Base-by-base conservation (phyloP, 805 yeast species). In the Kuraishia cidri region DNA sequence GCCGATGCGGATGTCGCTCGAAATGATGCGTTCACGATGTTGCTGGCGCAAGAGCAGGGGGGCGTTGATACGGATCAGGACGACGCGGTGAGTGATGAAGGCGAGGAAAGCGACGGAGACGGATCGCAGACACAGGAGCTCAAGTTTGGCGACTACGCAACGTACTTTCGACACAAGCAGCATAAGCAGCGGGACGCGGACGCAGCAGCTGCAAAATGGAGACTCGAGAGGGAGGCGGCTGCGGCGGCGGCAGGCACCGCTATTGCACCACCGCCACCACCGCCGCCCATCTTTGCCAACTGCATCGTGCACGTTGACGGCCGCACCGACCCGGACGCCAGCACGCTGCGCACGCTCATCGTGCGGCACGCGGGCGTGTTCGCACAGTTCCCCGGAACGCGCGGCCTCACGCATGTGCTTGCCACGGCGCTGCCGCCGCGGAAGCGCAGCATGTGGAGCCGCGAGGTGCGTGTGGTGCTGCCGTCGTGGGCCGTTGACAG, bases 221-320 rank as follows among this genome's bases (percentile, higher is more conserved):
- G 2, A 52, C 60, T 22, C 75, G 79, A 73, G 69, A 72, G 21
- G 41, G 44, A 17, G 48, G 62, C 29, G 52, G 72, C 13, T 50
- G 52, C 11, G 34, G 44, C 18, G 36, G 41, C 9, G 41, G 35
- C 29, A 39, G 36, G 12, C 37, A 43, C 24, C n/a, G n/a, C n/a
- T n/a, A n/a, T n/a, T n/a, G n/a, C n/a, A n/a, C n/a, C n/a, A n/a
- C n/a, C n/a, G n/a, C n/a, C n/a, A n/a, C n/a, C n/a, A n/a, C n/a
- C n/a, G n/a, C 56, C 68, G 1, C 54, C 53, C 2, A 60, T 88
- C 1, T 87, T 90, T 48, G 46, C 58, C 24, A 74, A 68, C 2
- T 83, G 88, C 49, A 54, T 62, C 1, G 65, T 90, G 4, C 77
- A 81, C 51, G 86, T 90, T n/a, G 88, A 87, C 46, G 98, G 98